Percentiles rank a stretch among this genome's conserved stretches.
These are phyloP conservation scores for Pelargonium fulgidum DNA, from an alignment of 441 rosid genomes.

Conservation along the genomic window DNA sequence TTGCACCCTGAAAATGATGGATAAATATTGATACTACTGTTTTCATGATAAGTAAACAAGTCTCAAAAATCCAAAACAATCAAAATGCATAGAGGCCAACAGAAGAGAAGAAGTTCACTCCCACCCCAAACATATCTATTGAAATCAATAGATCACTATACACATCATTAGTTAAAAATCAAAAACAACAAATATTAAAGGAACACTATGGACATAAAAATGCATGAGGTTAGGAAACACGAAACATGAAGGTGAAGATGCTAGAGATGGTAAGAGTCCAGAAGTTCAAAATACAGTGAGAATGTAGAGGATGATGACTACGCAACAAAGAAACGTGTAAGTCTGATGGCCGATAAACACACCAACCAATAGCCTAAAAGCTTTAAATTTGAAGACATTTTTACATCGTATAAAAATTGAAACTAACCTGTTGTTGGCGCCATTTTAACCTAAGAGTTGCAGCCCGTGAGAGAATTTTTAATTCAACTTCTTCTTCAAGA, in stretches of 20 bases:
- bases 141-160: not conserved
- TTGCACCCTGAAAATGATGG: slow-evolving; percentile 58
- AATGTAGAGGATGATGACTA: not conserved
- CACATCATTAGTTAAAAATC: not conserved
- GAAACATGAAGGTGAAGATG: not conserved
- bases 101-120: not conserved
- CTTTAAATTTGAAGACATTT: not conserved
- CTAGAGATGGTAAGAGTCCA: not conserved
- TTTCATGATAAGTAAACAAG: not conserved
- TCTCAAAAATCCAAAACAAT: not conserved
- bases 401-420: slow-evolving; percentile 5
- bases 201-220: not conserved
- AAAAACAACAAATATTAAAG: not conserved
- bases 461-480: slow-evolving; percentile 71
- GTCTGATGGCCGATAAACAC: not conserved
- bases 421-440: slow-evolving; percentile 79
- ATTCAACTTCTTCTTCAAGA: slow-evolving; percentile 81
- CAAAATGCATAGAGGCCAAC: not conserved
- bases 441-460: slow-evolving; percentile 66
- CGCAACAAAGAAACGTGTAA: not conserved
- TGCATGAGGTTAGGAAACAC: not conserved
- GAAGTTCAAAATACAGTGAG: not conserved
- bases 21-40: slow-evolving; percentile 2
- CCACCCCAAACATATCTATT: not conserved
- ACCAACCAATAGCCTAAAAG: not conserved